Conservation (phyloP, 139 green algal genomes). For the Raphidocelis subcapitata region DNA sequence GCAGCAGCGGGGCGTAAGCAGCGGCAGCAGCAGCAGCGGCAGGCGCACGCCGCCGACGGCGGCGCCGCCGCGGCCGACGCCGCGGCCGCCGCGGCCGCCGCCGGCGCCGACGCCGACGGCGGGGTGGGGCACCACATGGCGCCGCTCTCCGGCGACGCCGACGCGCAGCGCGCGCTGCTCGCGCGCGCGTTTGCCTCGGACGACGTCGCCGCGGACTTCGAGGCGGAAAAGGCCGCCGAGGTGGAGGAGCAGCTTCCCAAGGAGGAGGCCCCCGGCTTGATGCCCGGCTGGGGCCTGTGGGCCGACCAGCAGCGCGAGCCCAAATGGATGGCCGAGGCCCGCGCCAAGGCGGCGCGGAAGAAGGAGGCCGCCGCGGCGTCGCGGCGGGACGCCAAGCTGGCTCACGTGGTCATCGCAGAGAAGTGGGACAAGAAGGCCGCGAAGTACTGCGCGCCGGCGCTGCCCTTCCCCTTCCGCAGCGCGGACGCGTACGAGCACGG, state of each 20-base stretch:
- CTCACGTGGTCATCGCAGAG: slow-evolving; percentile 87
- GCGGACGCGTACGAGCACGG: slow-evolving; percentile 50
- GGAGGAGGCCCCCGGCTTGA: slow-evolving; percentile 51
- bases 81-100: slow-evolving; percentile 3
- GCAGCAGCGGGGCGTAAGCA: slow-evolving; percentile 3
- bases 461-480: slow-evolving; percentile 74
- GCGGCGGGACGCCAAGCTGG: slow-evolving; percentile 76
- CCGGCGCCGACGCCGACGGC: background rate
- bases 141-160: slow-evolving; percentile 9
- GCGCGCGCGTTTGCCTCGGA: slow-evolving; percentile 82
- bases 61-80: slow-evolving; percentile 5
- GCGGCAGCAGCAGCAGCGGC: slow-evolving; percentile 15
- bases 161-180: slow-evolving; percentile 16
- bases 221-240: slow-evolving; percentile 75
- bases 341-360: slow-evolving; percentile 57
- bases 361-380: slow-evolving; percentile 49
- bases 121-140: slow-evolving; percentile 11
- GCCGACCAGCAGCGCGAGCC: slow-evolving; percentile 70
- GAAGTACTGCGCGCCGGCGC: slow-evolving; percentile 62
- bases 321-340: slow-evolving; percentile 65
- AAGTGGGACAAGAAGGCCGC: slow-evolving; percentile 85
- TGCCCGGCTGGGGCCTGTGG: slow-evolving; percentile 95
- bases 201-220: slow-evolving; percentile 93
- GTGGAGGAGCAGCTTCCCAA: slow-evolving; percentile 83
- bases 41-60: background rate